Base-by-base conservation (phyloP, 1,284 basidiomycete species). In the Cronartium ribicola region DNA sequence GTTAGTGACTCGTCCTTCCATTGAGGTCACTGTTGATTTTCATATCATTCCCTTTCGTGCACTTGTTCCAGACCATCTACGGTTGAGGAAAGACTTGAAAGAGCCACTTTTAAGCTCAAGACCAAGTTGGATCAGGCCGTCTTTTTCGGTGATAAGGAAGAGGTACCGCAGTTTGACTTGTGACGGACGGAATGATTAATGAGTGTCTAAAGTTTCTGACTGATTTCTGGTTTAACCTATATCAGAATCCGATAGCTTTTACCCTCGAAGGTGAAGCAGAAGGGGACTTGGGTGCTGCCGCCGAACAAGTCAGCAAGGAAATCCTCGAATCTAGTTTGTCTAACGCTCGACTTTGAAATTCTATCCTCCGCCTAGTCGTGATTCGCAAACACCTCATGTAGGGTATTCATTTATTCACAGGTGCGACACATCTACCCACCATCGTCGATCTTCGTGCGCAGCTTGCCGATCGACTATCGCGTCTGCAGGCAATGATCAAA, bases 61-160 rank as follows among this genome's bases (percentile, higher is more conserved):
- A 20, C 51, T 22, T 51, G 22, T 51, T 13, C 5, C 13, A 51
- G 48, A 22, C 48, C 48, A 17, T 51, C 13, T 14, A 55, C 64
- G 29, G 36, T 37, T 62, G 71, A 74, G 48, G 71, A 74, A n/a
- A 64, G 66, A 46, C 37, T 74, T 39, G 59, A 36, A 2, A 51
- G 65, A 3, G 65, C 80, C 48, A 82, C 82, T 7, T 77, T 79
- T 43, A 78, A 91, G 44, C 86, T 94, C 78, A 90, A 90, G 81
- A 88, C 89, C 11, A 90, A 88, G 46, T 87, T 95, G 85, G 92
- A 89, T 70, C 91, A 94, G 80, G 91, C 90, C 8, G 90, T 95
- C 77, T 83, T 92, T 68, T 94, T 91, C 80, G 89, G 89, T 4
- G 85, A 89, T 36, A 83, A 87, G 77, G 82, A 85, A 22, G 85